Evolutionary conservation across 2,329 filamentous ascomycete genomes (phyloP).

Genomic region (Byssochlamys sp.): DNA sequence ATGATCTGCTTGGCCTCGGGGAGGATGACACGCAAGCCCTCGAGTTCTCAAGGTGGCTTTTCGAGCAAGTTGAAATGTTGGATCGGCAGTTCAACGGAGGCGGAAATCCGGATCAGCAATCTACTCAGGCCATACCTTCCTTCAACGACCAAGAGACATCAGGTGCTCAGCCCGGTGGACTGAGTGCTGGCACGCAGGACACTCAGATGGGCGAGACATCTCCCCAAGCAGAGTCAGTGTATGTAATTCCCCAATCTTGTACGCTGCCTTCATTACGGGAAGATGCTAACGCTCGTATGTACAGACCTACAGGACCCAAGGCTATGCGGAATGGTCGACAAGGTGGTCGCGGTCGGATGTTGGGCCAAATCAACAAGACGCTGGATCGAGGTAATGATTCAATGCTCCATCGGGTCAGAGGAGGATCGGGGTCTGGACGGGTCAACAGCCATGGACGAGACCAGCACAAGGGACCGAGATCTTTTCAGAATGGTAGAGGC

Average conservation of each 20-base stretch:
- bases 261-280: background rate
- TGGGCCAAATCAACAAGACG: conserved; percentile 73
- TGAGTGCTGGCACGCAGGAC: conserved; percentile 45
- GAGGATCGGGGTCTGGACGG: conserved; percentile 61
- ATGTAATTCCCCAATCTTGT: conserved; percentile 9
- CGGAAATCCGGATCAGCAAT: conserved; percentile 15
- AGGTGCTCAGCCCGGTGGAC: conserved; percentile 3
- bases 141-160: conserved; percentile 28
- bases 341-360: conserved; percentile 63
- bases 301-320: conserved; percentile 83
- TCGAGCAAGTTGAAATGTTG: conserved; percentile 66
- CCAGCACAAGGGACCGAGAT: conserved; percentile 62
- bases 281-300: conserved; percentile 29
- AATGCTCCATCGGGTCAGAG: conserved; percentile 71
- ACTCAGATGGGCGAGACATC: conserved; percentile 60
- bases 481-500: conserved; percentile 33
- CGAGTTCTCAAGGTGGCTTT: conserved; percentile 88
- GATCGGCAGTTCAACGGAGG: conserved; percentile 53
- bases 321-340: conserved; percentile 74
- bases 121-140: conserved; percentile 23
- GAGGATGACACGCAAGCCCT: conserved; percentile 73
- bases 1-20: conserved; percentile 71
- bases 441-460: conserved; percentile 70
- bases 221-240: conserved; percentile 31
- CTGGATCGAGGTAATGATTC: conserved; percentile 69